Evolutionary conservation across 1,139 yeast species (phyloP), one percentile per base, ranked within the genome.

Genomic region (Pneumocystis murina): DNA sequence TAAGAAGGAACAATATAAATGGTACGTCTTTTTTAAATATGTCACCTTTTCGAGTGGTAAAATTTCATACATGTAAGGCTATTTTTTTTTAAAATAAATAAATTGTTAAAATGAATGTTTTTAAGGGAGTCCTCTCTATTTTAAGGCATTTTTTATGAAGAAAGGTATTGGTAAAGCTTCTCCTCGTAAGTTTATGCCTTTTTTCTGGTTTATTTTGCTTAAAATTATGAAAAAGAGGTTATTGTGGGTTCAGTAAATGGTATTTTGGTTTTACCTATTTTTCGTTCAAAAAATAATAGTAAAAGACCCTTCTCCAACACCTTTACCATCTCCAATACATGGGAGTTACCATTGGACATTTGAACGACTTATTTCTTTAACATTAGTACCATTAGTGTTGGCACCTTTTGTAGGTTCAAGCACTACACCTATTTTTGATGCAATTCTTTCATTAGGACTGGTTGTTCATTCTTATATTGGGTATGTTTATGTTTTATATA

Each of bases 271-370:
- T 48, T 48, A 43, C 4, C 17, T 24, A 10, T 48, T 48, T 48
- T 48, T 12, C 8, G 12, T 5, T 3, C 1, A 10, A 12, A 12
- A 12, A 48, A 48, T 48, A 14, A 48, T 48, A 10, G 10, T 48
- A 48, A 12, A 24, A 48, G 55, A 48, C 14, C 55, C 55, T 10
- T 12, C 55, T 1, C 55, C 55, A 7, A 20, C 30, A 24, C 55
- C 55, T 12, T 12, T 20, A 10, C 55, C 55, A 3, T 48, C 55
- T 20, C 55, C 55, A 70, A 75, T 79, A 68, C 91, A 87, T 71
- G 97, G 97, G 39, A 84, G 95, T 3, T 84, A 82, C 73, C 97
- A 90, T 78, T 90, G 96, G 96, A 77, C 89, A 16, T 83, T 85
- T 71, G 97, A 91, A 74, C 81, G 90, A 69, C 71, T 82, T 6